These are phyloP conservation scores for Apophysomyces trapeziformis DNA, from an alignment of 371 early-diverging fungal species.

Conservation along the genomic window DNA sequence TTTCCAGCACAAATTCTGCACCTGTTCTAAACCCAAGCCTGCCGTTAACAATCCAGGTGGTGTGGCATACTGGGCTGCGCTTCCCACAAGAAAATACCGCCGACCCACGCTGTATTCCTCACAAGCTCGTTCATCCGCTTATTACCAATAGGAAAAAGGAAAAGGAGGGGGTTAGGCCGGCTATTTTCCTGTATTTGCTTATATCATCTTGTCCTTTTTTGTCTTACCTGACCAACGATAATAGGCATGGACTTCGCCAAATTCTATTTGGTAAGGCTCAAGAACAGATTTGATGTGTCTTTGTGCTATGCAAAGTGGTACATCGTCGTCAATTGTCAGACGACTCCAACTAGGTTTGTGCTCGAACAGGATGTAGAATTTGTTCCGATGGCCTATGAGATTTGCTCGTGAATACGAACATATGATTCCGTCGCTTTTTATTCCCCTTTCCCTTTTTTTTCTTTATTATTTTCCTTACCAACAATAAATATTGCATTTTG, in stretches of 20 bases:
- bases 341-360: slow-evolving; percentile 43
- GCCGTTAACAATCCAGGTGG: slow-evolving; percentile 37
- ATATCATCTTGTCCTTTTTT: not conserved
- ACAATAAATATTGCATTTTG: slow-evolving; percentile 28
- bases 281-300: slow-evolving; percentile 29
- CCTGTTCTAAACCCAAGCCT: slow-evolving; percentile 35
- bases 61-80: slow-evolving; percentile 33
- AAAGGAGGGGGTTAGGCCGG: not conserved
- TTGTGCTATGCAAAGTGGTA: slow-evolving; percentile 28
- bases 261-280: slow-evolving; percentile 40
- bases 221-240: slow-evolving; percentile 36
- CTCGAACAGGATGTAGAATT: slow-evolving; percentile 37
- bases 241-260: slow-evolving; percentile 29
- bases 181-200: not conserved
- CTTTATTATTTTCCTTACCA: slow-evolving; percentile 26
- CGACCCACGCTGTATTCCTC: slow-evolving; percentile 29
- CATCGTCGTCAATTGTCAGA: slow-evolving; percentile 32
- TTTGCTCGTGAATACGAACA: slow-evolving; percentile 8
- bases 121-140: slow-evolving; percentile 23
- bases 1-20: slow-evolving; percentile 48
- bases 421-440: not conserved
- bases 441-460: not conserved
- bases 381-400: slow-evolving; percentile 31
- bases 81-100: slow-evolving; percentile 41
- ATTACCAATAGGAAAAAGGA: not conserved